phyloP scores from a whole-genome alignment of 2,329 filamentous ascomycete species.

The Sordariomycetes sp. region DNA sequence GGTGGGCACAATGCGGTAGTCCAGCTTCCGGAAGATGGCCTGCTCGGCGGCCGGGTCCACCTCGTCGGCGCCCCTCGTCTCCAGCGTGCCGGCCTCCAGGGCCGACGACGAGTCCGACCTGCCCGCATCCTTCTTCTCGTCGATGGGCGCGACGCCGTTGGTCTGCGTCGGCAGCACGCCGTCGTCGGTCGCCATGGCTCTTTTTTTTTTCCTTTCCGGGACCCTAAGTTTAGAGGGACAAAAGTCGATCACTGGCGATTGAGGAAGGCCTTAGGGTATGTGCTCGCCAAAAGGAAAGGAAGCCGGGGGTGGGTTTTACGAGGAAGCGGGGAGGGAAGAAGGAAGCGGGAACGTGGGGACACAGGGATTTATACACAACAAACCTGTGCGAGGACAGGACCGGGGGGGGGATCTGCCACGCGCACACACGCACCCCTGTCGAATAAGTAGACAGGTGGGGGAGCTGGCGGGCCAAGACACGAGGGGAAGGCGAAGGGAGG shows the following conservation, averaged over 20 bases:
- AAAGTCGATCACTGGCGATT: background rate
- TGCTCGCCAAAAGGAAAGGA: background rate
- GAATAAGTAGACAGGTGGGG: too few species aligned
- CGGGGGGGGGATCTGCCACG: too few species aligned
- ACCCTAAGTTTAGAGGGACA: too few species aligned
- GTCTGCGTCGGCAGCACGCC: background rate
- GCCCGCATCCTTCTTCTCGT: background rate
- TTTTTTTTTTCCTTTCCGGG: too few species aligned
- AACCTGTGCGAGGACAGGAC: too few species aligned
- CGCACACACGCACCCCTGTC: too few species aligned
- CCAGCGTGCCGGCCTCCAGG: background rate
- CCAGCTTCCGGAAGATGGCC: constrained; percentile 15
- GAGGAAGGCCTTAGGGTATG: too few species aligned
- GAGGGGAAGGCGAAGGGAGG: too few species aligned
- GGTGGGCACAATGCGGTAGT: constrained; percentile 19
- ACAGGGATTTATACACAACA: too few species aligned
- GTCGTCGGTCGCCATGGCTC: constrained; percentile 1
- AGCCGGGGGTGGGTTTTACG: background rate
- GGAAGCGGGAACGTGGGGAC: too few species aligned
- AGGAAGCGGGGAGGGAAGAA: too few species aligned
- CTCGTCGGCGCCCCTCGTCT: background rate
- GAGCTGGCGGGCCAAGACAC: too few species aligned
- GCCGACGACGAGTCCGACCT: background rate
- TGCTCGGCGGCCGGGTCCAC: background rate
- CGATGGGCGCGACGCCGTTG: background rate